Percentiles rank a stretch among this genome's conserved stretches.
These are phyloP conservation scores for Claviceps monticola DNA, from an alignment of 2,329 filamentous ascomycete species.

Conservation along the genomic window DNA sequence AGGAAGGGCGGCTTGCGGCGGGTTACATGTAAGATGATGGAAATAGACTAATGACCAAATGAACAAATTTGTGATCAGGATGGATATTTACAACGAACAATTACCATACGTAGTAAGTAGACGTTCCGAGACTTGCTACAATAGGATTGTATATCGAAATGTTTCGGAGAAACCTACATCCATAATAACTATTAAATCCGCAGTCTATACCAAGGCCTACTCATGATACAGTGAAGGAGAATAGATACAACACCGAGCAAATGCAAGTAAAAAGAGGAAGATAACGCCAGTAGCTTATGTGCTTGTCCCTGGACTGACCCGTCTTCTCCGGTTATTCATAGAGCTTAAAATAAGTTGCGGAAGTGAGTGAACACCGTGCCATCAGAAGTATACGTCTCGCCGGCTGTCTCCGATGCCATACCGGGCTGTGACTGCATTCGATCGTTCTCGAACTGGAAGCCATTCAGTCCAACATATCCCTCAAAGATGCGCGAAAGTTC, in stretches of 20 bases:
- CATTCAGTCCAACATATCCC: constrained; percentile 22
- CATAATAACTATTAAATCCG: no score
- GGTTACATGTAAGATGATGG: no score
- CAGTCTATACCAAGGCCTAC: no score
- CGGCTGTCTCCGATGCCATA: constrained; percentile 10
- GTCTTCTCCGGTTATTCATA: not conserved
- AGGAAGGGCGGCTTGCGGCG: not conserved
- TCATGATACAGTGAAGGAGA: no score
- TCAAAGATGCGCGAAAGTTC: constrained; percentile 38
- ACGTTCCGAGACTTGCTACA: no score
- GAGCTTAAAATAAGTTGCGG: constrained; percentile 22
- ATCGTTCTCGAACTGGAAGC: constrained; percentile 18
- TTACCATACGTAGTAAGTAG: no score
- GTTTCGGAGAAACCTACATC: no score
- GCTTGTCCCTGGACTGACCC: not conserved
- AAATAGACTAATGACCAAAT: no score
- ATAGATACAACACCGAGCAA: no score
- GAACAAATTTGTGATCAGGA: no score
- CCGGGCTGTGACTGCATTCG: constrained; percentile 13
- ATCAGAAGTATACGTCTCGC: constrained; percentile 12
- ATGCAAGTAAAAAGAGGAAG: not conserved
- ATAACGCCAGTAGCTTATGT: not conserved
- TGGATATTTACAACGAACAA: no score
- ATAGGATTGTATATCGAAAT: no score
- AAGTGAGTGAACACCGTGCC: constrained; percentile 24